Percentiles rank a stretch among this genome's conserved stretches.
Evolutionary conservation across 306 rosid species (phyloP).

Genomic region (Quercus alba): DNA sequence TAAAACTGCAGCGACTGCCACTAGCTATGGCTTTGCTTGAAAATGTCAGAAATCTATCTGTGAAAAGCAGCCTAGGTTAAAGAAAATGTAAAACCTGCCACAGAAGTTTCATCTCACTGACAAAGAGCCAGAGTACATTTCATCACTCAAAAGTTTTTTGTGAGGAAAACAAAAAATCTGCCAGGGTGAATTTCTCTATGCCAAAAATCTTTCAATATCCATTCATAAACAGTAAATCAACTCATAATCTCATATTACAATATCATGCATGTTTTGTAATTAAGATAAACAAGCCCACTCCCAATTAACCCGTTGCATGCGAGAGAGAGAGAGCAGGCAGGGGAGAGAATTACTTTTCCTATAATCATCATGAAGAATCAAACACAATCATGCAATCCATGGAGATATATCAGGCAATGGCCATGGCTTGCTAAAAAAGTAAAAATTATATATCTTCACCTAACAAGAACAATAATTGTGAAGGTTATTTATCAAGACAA

Average conservation of each 20-base stretch:
- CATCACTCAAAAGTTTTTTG: not conserved
- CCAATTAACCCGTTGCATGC: not conserved
- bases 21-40: not conserved
- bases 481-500: conserved; percentile 11
- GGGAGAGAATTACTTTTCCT: not conserved
- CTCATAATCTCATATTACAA: not conserved
- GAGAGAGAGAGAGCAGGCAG: not conserved
- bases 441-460: not conserved
- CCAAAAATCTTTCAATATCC: not conserved
- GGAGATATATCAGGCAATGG: not conserved
- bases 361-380: not conserved
- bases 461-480: not conserved
- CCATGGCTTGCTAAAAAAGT: not conserved
- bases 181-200: not conserved
- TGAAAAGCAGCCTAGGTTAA: not conserved
- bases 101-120: not conserved
- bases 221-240: not conserved
- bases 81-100: not conserved
- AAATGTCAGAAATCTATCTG: not conserved
- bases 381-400: not conserved
- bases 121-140: not conserved
- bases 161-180: not conserved
- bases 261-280: not conserved
- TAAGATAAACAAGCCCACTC: not conserved
- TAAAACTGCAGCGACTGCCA: not conserved